These are phyloP conservation scores for Daldinia grandis DNA, from an alignment of 495 filamentous ascomycete species.

Conservation along the genomic window DNA sequence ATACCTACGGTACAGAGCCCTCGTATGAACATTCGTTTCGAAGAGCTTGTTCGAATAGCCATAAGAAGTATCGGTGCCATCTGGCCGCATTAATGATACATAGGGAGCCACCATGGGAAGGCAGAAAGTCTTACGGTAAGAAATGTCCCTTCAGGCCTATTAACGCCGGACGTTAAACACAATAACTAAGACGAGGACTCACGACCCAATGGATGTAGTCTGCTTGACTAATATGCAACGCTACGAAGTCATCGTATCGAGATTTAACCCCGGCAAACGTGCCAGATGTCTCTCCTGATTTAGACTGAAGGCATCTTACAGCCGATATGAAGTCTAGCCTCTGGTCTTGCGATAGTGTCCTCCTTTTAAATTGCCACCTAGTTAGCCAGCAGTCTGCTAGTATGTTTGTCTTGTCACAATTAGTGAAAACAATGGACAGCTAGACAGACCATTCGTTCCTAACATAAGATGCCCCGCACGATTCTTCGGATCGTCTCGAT, in stretches of 20 bases:
- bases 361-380: constrained; percentile 16
- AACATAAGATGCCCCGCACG: constrained; percentile 20
- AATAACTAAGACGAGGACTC: constrained; percentile 14
- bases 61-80: constrained; percentile 57
- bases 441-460: constrained; percentile 47
- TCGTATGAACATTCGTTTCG: constrained; percentile 49
- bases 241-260: constrained; percentile 59
- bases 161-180: not conserved
- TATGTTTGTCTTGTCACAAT: not conserved
- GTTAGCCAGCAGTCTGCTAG: constrained; percentile 2
- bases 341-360: constrained; percentile 43
- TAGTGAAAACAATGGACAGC: not conserved
- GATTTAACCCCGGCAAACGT: constrained; percentile 52
- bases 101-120: not conserved
- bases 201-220: constrained; percentile 55
- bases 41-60: constrained; percentile 52
- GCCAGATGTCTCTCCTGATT: constrained; percentile 41
- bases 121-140: constrained; percentile 25
- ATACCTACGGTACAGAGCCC: constrained; percentile 51
- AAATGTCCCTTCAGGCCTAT: constrained; percentile 41
- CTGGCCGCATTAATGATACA: constrained; percentile 36
- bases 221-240: constrained; percentile 45
- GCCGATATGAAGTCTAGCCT: constrained; percentile 53
- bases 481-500: constrained; percentile 11
- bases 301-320: constrained; percentile 51